Evolutionary conservation across 1,284 basidiomycete genomes (phyloP), one percentile per base, ranked within the genome.

Genomic region (Ustilago vetiveriae): DNA sequence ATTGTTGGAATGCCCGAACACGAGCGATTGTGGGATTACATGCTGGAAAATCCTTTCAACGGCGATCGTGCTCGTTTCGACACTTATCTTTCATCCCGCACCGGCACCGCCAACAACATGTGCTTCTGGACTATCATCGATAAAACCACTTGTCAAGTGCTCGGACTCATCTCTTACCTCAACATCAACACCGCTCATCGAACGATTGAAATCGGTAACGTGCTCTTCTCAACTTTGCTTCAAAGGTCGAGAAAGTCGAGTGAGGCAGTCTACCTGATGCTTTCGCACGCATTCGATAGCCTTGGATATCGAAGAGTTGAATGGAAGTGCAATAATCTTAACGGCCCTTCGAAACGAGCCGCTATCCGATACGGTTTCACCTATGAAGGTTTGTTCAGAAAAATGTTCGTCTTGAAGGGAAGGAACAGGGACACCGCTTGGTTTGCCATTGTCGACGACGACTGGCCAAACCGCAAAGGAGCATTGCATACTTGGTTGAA

Each of bases 281-380:
- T 71, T 9, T 43, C 30, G 8, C 50, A 68, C 19, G 58, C 64
- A 8, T 72, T 76, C 23, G 71, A 74, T 11, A 26, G 38, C 6
- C 29, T 74, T 3, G 55, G 54, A 1, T 72, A 62, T 24, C 47
- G 75, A 11, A 64, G 75, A 17, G 42, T 76, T 13, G 75, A 78
- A 47, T 78, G 75, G 75, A 78, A 78, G 50, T 71, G 66, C 33
- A 72, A 78, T 56, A 52, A 57, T 17, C 51, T 70, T 37, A 75
- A 76, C 37, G 22, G 14, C 5, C 64, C 60, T 3, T 72, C 68
- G 8, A 74, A 74, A 23, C 40, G 52, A 13, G 75, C 75, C 4
- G 75, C 75, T 11, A 27, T 49, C 2, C 57, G 75, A 11, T 68
- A 65, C 26, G 75, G 75, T 0, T 76, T 72, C 38, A 64, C 50